These are phyloP conservation scores for Elymus sibiricus DNA, from an alignment of 176 grass and related monocot species.

Conservation along the genomic window DNA sequence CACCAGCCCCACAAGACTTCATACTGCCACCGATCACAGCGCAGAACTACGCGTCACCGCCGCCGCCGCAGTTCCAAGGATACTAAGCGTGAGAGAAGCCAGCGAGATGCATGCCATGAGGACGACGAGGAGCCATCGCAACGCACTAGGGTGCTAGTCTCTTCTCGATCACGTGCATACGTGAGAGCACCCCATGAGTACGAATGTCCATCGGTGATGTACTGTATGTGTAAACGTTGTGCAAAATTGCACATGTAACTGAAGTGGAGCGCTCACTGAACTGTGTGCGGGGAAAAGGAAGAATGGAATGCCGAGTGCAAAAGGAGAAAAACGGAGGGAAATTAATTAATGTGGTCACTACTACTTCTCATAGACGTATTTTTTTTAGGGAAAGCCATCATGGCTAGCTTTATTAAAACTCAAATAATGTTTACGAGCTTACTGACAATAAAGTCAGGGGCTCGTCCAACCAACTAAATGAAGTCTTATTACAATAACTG, in stretches of 20 bases:
- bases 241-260: not conserved
- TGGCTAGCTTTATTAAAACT: no score
- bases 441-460: no score
- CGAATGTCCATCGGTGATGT: not conserved
- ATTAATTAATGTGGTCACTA: not conserved
- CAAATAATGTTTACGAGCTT: no score
- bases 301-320: not conserved
- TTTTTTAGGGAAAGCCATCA: no score
- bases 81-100: constrained; percentile 8
- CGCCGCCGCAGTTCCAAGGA: constrained; percentile 45
- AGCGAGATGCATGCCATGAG: not conserved
- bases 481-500: no score
- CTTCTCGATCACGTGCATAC: not conserved
- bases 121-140: not conserved
- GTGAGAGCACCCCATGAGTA: constrained; percentile 18
- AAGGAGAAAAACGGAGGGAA: not conserved
- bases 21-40: constrained; percentile 32
- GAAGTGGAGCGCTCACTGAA: not conserved
- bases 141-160: not conserved
- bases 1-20: not conserved
- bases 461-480: no score
- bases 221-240: not conserved
- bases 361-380: not conserved
- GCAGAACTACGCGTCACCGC: constrained; percentile 23
- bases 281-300: not conserved